Evolutionary conservation across 164 flowering plant species (phyloP), one percentile per base, ranked within the genome.

Genomic region (Umbellularia californica): DNA sequence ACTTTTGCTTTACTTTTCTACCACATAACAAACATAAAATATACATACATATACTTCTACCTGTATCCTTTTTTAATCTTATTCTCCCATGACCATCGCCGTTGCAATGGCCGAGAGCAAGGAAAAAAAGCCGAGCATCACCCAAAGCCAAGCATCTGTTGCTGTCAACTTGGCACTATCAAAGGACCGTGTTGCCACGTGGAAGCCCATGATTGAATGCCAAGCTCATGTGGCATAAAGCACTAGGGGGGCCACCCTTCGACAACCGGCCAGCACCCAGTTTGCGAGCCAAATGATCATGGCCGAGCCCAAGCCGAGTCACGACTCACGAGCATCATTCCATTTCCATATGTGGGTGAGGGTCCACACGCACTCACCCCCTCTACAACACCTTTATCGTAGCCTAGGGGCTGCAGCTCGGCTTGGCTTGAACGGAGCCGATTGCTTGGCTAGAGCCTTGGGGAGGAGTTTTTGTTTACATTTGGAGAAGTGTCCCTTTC

Each of bases 291-390:
- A 78, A 78, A 81, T 78, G 81, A 81, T 81, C 84, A 79, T 41
- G 77, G 83, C 75, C 78, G 74, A 78, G 85, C 88, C 68, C 92
- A 88, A 88, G 88, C 91, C 81, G 82, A 87, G 83, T 85, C 78
- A 65, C 25, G 25, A 33, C 12, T 22, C 7, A 27, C 60, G 17
- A 13, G 72, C 79, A 82, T 81, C 76, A 82, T 81, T 79, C 77
- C 71, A 35, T 35, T 35, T 7, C 35, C 41, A 2, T 69, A 6
- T 41, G 47, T 2, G 47, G 47, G 47, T 41, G 47, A 7, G 52
- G 25, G 50, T 6, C 23, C 47, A 47, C 6, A 50, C 50, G 27
- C 58, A 25, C 63, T 23, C 47, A 66, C 35, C 47, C 47, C 47
- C 47, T 41, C 47, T 41, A 1, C 47, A 41, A 41, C 47, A 41